Conservation (phyloP, 1,284 basidiomycete genomes). For the Puccinia hordei region DNA sequence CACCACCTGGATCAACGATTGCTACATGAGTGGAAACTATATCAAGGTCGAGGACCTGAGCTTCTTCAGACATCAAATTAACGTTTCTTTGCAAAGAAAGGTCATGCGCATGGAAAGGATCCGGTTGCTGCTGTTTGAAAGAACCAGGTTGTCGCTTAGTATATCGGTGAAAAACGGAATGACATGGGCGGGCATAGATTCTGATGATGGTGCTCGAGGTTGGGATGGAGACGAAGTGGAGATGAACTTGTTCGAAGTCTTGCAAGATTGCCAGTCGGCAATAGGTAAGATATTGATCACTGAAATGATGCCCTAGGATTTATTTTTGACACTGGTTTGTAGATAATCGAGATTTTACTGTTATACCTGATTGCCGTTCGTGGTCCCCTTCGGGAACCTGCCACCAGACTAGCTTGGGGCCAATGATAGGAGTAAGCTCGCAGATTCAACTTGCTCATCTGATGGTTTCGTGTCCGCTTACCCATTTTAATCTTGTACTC, state of each 20-base stretch:
- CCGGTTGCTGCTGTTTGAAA: constrained; percentile 32
- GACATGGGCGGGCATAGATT: background rate
- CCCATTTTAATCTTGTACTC: background rate
- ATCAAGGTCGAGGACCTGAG: constrained; percentile 40
- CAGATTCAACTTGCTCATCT: background rate
- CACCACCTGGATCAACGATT: constrained; percentile 29
- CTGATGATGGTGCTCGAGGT: background rate
- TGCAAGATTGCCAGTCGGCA: constrained; percentile 31
- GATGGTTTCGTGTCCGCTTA: background rate
- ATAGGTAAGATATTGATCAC: constrained; percentile 16
- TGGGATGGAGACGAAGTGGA: constrained; percentile 42
- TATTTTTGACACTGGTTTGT: background rate
- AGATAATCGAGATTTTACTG: constrained; percentile 49
- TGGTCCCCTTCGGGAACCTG: constrained; percentile 14
- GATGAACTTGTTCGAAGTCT: constrained; percentile 20
- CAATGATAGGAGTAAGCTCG: constrained; percentile 33
- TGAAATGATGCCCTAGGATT: background rate
- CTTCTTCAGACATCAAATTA: constrained; percentile 32
- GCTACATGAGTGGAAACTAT: constrained; percentile 32
- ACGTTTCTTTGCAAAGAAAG: constrained; percentile 29
- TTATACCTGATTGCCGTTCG: constrained; percentile 25
- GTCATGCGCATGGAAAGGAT: constrained; percentile 37
- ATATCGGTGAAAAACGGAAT: background rate
- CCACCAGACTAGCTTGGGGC: constrained; percentile 45
- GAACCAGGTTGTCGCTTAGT: constrained; percentile 2